Evolutionary conservation across 345 rosid genomes (phyloP).

Genomic region (Boechera divaricarpa): DNA sequence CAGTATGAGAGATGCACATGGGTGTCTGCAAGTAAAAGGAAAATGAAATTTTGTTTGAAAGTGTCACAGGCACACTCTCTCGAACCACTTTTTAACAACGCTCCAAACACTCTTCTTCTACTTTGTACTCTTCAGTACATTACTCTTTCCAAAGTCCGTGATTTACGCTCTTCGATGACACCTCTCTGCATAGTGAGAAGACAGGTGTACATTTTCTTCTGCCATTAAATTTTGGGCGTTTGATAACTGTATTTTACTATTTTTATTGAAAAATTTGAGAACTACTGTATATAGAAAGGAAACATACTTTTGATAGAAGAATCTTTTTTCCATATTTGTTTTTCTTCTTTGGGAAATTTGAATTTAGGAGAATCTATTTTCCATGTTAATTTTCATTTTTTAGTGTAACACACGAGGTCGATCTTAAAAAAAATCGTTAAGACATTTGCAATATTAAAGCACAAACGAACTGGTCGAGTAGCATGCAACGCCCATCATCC

Average conservation of each 20-base stretch:
- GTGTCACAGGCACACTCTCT: conserved; percentile 47
- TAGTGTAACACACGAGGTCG: not conserved
- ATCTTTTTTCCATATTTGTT: not conserved
- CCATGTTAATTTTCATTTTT: not conserved
- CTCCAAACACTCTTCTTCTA: conserved; percentile 34
- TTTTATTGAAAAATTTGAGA: not conserved
- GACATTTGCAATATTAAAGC: not conserved
- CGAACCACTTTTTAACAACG: conserved; percentile 32
- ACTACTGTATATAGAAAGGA: not conserved
- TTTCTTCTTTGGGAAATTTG: not conserved
- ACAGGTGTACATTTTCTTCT: conserved; percentile 17
- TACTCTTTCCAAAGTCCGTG: conserved; percentile 47
- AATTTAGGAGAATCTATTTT: not conserved
- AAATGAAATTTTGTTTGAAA: conserved; percentile 42
- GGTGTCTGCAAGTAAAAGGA: conserved; percentile 30
- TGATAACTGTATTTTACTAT: not conserved
- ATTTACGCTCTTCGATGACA: conserved; percentile 48
- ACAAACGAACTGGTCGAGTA: not conserved
- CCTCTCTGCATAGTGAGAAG: conserved; percentile 7
- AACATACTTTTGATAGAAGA: conserved; percentile 1
- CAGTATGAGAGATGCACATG: conserved; percentile 36
- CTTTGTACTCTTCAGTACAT: conserved; percentile 47
- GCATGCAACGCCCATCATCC: too few species aligned
- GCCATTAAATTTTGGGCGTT: conserved; percentile 14
- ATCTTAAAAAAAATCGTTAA: not conserved